These are phyloP conservation scores for Colletotrichum cordylinicola DNA, from an alignment of 2,329 filamentous ascomycete genomes.

Conservation along the genomic window DNA sequence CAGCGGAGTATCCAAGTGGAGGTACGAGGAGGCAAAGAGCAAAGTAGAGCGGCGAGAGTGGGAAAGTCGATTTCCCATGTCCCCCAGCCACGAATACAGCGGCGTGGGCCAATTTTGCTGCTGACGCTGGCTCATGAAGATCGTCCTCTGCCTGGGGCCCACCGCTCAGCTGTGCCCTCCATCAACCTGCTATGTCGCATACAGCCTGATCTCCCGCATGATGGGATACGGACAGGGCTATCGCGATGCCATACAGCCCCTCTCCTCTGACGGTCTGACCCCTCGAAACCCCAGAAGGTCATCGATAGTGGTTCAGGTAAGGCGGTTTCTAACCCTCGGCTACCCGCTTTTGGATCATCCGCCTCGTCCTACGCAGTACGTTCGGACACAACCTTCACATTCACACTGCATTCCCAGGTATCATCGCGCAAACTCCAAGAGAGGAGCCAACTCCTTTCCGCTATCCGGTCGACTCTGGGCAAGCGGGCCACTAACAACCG, in stretches of 20 bases:
- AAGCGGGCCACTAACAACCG: background rate
- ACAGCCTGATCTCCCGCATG: background rate
- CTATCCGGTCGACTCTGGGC: constrained; percentile 2
- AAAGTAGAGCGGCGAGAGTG: background rate
- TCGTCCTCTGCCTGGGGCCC: constrained; percentile 3
- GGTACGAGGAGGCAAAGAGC: background rate
- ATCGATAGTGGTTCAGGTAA: constrained; percentile 1
- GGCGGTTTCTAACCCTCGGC: constrained; percentile 5
- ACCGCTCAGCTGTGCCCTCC: background rate
- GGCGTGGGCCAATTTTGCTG: background rate
- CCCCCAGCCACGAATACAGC: background rate
- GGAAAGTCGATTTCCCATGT: constrained; percentile 13
- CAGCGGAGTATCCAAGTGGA: constrained; percentile 14
- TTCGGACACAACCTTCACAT: background rate
- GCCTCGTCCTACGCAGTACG: background rate
- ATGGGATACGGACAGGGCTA: background rate
- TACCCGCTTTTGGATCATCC: constrained; percentile 9
- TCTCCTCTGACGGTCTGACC: background rate
- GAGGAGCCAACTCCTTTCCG: constrained; percentile 13
- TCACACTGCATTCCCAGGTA: background rate
- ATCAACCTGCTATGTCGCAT: background rate
- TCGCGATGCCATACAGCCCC: background rate
- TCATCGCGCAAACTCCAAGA: constrained; percentile 9
- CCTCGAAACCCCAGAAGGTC: background rate
- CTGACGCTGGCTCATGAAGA: constrained; percentile 10